Evolutionary conservation across 148 eudicot species (phyloP).

Genomic region (Bassia scoparia): DNA sequence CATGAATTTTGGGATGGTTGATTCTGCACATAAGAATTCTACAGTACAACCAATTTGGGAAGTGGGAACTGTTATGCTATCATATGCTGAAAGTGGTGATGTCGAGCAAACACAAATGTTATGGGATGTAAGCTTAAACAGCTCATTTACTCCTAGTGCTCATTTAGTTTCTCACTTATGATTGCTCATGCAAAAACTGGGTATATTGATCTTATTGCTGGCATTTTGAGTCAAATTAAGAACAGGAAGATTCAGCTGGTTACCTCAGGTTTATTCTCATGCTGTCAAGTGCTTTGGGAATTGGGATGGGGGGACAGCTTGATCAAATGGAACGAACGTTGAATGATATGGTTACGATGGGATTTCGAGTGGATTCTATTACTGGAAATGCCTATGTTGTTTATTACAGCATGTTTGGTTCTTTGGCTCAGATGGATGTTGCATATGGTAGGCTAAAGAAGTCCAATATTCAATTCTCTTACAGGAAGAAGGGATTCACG

Average conservation of each 20-base stretch:
- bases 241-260: conserved; percentile 39
- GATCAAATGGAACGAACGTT: conserved; percentile 58
- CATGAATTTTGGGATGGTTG: conserved; percentile 18
- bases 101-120: conserved; percentile 42
- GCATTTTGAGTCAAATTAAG: conserved; percentile 45
- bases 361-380: conserved; percentile 53
- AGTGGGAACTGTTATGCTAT: conserved; percentile 40
- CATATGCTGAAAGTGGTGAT: conserved; percentile 48
- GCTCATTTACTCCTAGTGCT: conserved; percentile 43
- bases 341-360: conserved; percentile 64
- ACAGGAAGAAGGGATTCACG: conserved; percentile 59
- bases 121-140: conserved; percentile 55
- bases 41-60: conserved; percentile 23
- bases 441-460: conserved; percentile 64
- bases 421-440: conserved; percentile 54
- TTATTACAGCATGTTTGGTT: conserved; percentile 59
- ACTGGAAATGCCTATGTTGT: conserved; percentile 66
- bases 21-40: conserved; percentile 19
- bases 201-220: conserved; percentile 38
- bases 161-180: conserved; percentile 47
- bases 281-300: conserved; percentile 68
- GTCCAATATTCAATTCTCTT: conserved; percentile 64
- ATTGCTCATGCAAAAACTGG: conserved; percentile 42
- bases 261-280: conserved; percentile 42
- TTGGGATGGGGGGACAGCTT: conserved; percentile 68